A percentile compares a stretch with the other conserved stretches of the same genome.
phyloP scores from a whole-genome alignment of 2,329 filamentous ascomycete species.

The Teratosphaeria epicoccoides region DNA sequence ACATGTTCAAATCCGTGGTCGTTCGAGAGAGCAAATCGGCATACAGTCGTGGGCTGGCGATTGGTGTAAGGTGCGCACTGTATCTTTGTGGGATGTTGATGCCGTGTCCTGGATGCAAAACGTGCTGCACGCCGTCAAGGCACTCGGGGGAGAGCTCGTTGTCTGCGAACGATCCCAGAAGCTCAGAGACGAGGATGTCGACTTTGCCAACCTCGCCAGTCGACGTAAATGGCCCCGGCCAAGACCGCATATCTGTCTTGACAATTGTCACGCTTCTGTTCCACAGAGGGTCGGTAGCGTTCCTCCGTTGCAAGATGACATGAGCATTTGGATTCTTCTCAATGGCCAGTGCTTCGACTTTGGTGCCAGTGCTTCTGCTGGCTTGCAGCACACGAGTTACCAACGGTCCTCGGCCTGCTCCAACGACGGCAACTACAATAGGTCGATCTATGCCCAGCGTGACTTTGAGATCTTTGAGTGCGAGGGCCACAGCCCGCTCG shows the following conservation, averaged over 20 bases:
- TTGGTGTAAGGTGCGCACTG: conserved; percentile 85
- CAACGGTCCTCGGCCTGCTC: conserved; percentile 82
- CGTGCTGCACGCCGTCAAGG: conserved; percentile 86
- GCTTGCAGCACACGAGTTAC: conserved; percentile 80
- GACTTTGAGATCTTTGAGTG: conserved; percentile 69
- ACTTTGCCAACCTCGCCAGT: conserved; percentile 48
- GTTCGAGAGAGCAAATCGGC: conserved; percentile 62
- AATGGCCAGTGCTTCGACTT: conserved; percentile 79
- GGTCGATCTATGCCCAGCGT: conserved; percentile 58
- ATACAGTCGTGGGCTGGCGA: conserved; percentile 75
- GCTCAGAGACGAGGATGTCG: conserved; percentile 87
- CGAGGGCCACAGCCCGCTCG: conserved; percentile 70
- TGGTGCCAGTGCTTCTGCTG: conserved; percentile 62
- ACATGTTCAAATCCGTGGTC: conserved; percentile 24
- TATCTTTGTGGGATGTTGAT: conserved; percentile 92
- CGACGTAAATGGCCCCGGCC: conserved; percentile 56
- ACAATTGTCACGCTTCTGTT: conserved; percentile 69
- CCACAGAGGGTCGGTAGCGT: conserved; percentile 61
- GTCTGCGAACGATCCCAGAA: conserved; percentile 90
- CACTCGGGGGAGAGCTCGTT: conserved; percentile 97
- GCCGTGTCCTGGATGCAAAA: conserved; percentile 67
- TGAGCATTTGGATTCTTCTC: conserved; percentile 99
- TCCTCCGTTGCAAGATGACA: conserved; percentile 80
- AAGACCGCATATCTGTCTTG: conserved; percentile 94
- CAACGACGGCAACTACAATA: conserved; percentile 82